Evolutionary conservation across 257 asterid genomes (phyloP).

Genomic region (Anisodus acutangulus): DNA sequence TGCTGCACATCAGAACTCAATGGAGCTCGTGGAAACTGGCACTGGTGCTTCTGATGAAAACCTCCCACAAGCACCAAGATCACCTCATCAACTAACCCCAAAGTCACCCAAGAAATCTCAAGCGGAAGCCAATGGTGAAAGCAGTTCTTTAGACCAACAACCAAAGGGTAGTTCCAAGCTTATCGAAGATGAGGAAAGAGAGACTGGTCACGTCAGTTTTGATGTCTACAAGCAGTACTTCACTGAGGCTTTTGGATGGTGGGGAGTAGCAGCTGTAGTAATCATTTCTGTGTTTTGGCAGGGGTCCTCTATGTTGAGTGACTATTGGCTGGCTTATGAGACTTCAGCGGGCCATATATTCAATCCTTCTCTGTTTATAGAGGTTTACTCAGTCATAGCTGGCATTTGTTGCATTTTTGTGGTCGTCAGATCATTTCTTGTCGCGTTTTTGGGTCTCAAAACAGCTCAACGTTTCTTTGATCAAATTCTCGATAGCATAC

Average conservation of each 20-base stretch:
- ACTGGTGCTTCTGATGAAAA: conserved; percentile 33
- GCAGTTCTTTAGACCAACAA: conserved; percentile 35
- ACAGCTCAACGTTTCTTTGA: conserved; percentile 59
- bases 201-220: conserved; percentile 58
- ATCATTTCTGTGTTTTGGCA: conserved; percentile 54
- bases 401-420: conserved; percentile 42
- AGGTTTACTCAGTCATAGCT: conserved; percentile 49
- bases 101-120: conserved; percentile 37
- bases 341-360: conserved; percentile 52
- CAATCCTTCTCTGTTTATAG: conserved; percentile 50
- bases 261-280: conserved; percentile 56
- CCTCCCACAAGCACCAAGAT: conserved; percentile 30
- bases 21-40: conserved; percentile 59
- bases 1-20: conserved; percentile 71
- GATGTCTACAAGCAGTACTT: conserved; percentile 57
- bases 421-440: conserved; percentile 41
- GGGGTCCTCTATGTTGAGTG: conserved; percentile 48
- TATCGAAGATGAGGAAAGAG: conserved; percentile 77
- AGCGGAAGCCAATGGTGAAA: conserved; percentile 37
- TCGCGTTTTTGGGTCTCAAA: conserved; percentile 53
- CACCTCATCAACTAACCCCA: conserved; percentile 39
- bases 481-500: conserved; percentile 53
- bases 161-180: conserved; percentile 52
- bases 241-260: conserved; percentile 74
- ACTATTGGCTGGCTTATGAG: conserved; percentile 80